Percentiles rank a stretch among this genome's conserved stretches.
Evolutionary conservation across 495 filamentous ascomycete species (phyloP).

Genomic region (Thozetella sp.): DNA sequence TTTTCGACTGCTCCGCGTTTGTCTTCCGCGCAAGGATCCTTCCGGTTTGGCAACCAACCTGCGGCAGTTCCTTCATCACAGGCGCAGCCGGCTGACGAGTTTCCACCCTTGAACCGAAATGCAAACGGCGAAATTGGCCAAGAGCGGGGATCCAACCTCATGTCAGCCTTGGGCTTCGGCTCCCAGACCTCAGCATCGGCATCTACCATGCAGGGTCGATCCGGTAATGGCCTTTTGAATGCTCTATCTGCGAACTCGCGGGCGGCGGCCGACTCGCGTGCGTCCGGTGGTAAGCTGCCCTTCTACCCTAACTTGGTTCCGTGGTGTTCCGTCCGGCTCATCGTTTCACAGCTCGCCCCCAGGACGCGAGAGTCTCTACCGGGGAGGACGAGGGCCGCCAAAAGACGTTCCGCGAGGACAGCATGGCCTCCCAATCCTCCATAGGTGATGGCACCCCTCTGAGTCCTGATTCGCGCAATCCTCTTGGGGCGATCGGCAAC

Average conservation of each 20-base stretch:
- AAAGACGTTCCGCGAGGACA: constrained; percentile 46
- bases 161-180: constrained; percentile 68
- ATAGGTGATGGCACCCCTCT: constrained; percentile 28
- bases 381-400: constrained; percentile 39
- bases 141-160: constrained; percentile 63
- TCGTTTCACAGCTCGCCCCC: constrained; percentile 32
- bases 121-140: constrained; percentile 70
- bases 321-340: too few species aligned
- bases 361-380: constrained; percentile 37
- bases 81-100: constrained; percentile 77
- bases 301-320: too few species aligned
- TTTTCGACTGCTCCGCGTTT: constrained; percentile 58
- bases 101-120: constrained; percentile 78
- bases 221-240: constrained; percentile 59
- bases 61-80: constrained; percentile 61
- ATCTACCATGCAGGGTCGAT: constrained; percentile 29
- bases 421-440: constrained; percentile 29
- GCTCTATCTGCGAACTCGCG: constrained; percentile 54
- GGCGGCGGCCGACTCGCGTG: constrained; percentile 35
- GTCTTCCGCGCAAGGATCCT: constrained; percentile 59
- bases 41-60: constrained; percentile 53
- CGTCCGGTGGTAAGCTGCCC: constrained; percentile 31
- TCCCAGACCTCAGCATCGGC: constrained; percentile 31
- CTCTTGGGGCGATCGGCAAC: constrained; percentile 47
- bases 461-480: constrained; percentile 27